Evolutionary conservation across 805 yeast genomes (phyloP), one percentile per base, ranked within the genome.

Genomic region (Metschnikowia santaceciliae): DNA sequence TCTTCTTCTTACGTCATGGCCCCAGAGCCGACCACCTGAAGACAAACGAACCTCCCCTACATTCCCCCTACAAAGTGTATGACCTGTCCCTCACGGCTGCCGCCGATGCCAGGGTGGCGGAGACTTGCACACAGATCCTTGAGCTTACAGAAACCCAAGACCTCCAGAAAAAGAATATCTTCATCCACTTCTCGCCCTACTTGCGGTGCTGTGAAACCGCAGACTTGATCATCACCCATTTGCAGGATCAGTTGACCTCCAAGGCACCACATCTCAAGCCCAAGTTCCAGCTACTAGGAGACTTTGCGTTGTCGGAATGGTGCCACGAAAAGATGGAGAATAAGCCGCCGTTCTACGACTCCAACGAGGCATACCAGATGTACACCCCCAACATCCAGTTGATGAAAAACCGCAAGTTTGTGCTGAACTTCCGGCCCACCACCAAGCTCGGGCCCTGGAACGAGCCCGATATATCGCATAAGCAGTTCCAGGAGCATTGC

Each of bases 231-330:
- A 60, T 71, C 40, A 60, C 71, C 15, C 59, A 64, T 32, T 52
- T 74, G 44, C 66, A 62, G 51, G 48, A 53, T 23, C 42, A 49
- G 39, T 47, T 70, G n/a, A 61, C 52, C 34, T 55, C 51, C 7
- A 50, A 50, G 49, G 65, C 51, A 48, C 74, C 71, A 14, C 55
- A 64, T 42, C 65, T 62, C 47, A 69, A 67, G 54, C 49, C 70
- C 26, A 52, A 71, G 50, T 71, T 67, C 58, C 77, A 69, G 52
- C 61, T 74, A 30, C 57, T 72, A 47, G 72, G 77, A 10, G 78
- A 74, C 55, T 74, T 74, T 65, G 78, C 77, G 11, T 58, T 74
- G 15, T 66, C 72, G 41, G 78, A 74, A 54, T 74, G 78, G 78
- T 63, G 74, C 55, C 78, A 74, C 52, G 77, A 74, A 45, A 65